Evolutionary conservation across 225 moss, liverwort and hornwort genomes (phyloP), one percentile per base, ranked within the genome.

Genomic region (Polytrichum formosum): DNA sequence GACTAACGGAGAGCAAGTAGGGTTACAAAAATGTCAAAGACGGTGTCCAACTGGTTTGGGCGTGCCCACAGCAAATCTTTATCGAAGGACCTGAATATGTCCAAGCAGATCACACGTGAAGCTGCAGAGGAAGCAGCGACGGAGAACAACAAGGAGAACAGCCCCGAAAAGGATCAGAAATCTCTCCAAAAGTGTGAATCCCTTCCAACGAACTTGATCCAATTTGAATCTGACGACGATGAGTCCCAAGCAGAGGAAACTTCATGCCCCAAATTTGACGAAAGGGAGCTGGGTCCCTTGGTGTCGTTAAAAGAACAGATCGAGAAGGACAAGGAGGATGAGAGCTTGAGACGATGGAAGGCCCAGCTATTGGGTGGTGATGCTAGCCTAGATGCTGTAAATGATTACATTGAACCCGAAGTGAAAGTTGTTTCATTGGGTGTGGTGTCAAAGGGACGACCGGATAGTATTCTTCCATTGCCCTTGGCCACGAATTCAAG

Each of bases 361-460:
- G 82, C 84, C 67, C 88, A 88, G 82, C 68, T 88, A 26, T 29
- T 88, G 35, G 88, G 88, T 18, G 71, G 70, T 53, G 81, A 80
- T 10, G 90, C 90, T 6, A 90, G 87, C 67, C 74, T 91, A 5
- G 93, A 96, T 31, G 86, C 90, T 0, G 90, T 82, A 18, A 83
- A 89, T 64, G 96, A 90, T 72, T 85, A 74, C 63, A 59, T 84
- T 69, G 95, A 96, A 59, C 90, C 95, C 2, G 93, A 93, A 81
- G 93, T 96, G 83, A 85, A 80, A 64, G 91, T 96, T 29, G 54
- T 82, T 67, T 80, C 93, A 7, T 63, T 96, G 33, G 92, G 95
- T 4, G 91, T 96, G 65, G 77, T 85, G 23, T 81, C 88, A 20
- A 91, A 88, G 54, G 95, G 93, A 13, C 87, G 80, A 3, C 76